A percentile compares a stretch with the other conserved stretches of the same genome.
Evolutionary conservation across 495 filamentous ascomycete species (phyloP).

Genomic region (Antarctomyces pellizariae): DNA sequence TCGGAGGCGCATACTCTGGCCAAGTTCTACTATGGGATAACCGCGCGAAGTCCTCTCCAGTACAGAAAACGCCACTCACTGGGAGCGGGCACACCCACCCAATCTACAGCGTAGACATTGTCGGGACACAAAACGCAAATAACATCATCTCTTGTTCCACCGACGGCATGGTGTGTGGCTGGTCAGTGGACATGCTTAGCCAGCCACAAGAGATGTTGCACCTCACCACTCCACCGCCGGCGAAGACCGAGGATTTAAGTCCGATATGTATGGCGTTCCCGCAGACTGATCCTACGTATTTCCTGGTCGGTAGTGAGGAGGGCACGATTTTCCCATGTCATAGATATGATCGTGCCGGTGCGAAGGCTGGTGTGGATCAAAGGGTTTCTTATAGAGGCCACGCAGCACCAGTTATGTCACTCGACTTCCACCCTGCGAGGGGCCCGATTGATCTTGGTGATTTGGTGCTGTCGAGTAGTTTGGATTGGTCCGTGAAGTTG

Average conservation of each 20-base stretch:
- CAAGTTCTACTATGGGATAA: constrained; percentile 99
- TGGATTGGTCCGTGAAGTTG: constrained; percentile 93
- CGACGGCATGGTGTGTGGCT: constrained; percentile 87
- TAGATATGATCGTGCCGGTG: constrained; percentile 86
- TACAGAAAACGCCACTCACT: constrained; percentile 88
- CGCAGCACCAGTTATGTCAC: constrained; percentile 81
- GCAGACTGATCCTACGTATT: constrained; percentile 84
- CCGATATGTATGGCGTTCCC: constrained; percentile 96
- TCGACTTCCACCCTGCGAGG: constrained; percentile 80
- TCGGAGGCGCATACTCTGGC: constrained; percentile 85
- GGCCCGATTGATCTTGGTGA: constrained; percentile 92
- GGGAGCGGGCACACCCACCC: constrained; percentile 87
- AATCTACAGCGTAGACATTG: constrained; percentile 82
- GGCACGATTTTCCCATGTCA: constrained; percentile 90
- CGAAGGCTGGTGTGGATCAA: constrained; percentile 81
- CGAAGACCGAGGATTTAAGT: constrained; percentile 84
- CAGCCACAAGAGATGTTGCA: constrained; percentile 85
- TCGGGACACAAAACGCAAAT: constrained; percentile 95
- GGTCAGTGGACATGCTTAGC: constrained; percentile 92
- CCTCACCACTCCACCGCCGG: constrained; percentile 59
- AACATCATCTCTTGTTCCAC: constrained; percentile 93
- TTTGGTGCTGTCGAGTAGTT: constrained; percentile 57
- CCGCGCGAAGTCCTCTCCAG: constrained; percentile 60
- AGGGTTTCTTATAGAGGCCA: constrained; percentile 71
- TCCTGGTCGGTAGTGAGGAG: constrained; percentile 91